phyloP scores from a whole-genome alignment of 1,284 basidiomycete genomes.

The Sphaerobolus stellatus region DNA sequence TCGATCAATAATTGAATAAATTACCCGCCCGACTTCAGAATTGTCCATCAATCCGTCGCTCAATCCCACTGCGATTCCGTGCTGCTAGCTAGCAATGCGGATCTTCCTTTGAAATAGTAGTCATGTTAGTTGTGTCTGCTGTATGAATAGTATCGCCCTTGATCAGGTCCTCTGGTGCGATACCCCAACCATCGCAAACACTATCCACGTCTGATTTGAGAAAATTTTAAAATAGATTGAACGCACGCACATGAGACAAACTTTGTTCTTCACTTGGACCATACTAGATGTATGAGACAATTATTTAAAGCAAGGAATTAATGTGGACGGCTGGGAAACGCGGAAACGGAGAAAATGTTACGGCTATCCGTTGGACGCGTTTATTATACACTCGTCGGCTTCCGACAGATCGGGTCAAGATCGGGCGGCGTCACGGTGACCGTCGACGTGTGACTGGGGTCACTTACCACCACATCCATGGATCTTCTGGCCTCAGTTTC shows the following conservation, averaged over 20 bases:
- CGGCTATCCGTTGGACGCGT: background rate
- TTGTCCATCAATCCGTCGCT: slow-evolving; percentile 94
- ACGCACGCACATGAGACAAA: slow-evolving; percentile 77
- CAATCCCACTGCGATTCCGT: slow-evolving; percentile 84
- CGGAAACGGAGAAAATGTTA: too few relatives aligned
- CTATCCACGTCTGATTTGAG: slow-evolving; percentile 36
- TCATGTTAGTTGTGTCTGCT: slow-evolving; percentile 84
- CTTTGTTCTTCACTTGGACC: slow-evolving; percentile 76
- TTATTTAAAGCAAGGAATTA: background rate
- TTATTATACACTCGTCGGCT: too few relatives aligned
- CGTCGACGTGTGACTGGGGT: too few relatives aligned
- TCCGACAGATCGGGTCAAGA: background rate
- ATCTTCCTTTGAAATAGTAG: slow-evolving; percentile 76
- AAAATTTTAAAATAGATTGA: background rate
- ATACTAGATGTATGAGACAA: slow-evolving; percentile 17
- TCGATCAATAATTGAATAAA: background rate
- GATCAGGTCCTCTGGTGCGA: slow-evolving; percentile 61
- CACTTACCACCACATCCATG: slow-evolving; percentile 45
- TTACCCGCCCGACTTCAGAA: slow-evolving; percentile 85
- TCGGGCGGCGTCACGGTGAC: too few relatives aligned
- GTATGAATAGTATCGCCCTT: slow-evolving; percentile 87
- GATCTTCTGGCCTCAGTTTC: slow-evolving; percentile 67
- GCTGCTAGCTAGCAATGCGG: slow-evolving; percentile 73
- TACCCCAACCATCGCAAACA: slow-evolving; percentile 94
- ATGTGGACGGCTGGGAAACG: too few relatives aligned